Evolutionary conservation across 2,329 filamentous ascomycete species (phyloP), one percentile per base, ranked within the genome.

Genomic region (Aspergillus sp.): DNA sequence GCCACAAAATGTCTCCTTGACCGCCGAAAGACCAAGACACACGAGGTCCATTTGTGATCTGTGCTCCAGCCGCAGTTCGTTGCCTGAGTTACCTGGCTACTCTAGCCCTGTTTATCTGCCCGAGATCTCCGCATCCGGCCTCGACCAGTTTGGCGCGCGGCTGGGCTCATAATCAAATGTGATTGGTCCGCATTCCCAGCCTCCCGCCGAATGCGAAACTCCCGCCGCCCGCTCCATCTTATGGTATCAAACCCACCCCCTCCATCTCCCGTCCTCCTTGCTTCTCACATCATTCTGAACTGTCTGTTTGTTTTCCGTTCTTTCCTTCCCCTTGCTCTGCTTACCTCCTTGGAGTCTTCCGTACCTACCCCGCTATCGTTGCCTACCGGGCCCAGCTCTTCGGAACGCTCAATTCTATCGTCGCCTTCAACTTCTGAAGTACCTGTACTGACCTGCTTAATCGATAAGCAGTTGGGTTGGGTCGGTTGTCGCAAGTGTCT

Each of bases 201-300:
- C 66, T 65, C 62, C 64, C 56, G 59, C 55, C 43, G 53, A 59
- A 55, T 65, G 60, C 57, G 50, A 59, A 58, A 53, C 59, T 54
- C 63, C 58, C 57, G 59, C 60, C 55, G 56, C 55, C 55, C 57
- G 51, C 64, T 64, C 61, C 54, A 58, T 61, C 57, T 64, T 68
- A 65, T 67, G 66, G 66, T 65, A 67, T 68, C 66, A 67, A 65
- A 58, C 44, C 48, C 48, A 45, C 54, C 62, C 56, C 40, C 31
- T 48, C 48, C 31, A 35, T 45, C 52, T 31, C 41, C 31, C n/a
- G 27, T 50, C 45, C 60, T 64, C 61, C 59, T 64, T 67, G 49
- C 63, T 62, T 61, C 55, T 58, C 58, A 57, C 54, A 55, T 61
- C 43, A 58, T 49, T 58, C 53, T 46, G 40, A 51, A 41, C 52